These are phyloP conservation scores for Leishmania mexicana DNA, from an alignment of 208 protist species.

Conservation along the genomic window DNA sequence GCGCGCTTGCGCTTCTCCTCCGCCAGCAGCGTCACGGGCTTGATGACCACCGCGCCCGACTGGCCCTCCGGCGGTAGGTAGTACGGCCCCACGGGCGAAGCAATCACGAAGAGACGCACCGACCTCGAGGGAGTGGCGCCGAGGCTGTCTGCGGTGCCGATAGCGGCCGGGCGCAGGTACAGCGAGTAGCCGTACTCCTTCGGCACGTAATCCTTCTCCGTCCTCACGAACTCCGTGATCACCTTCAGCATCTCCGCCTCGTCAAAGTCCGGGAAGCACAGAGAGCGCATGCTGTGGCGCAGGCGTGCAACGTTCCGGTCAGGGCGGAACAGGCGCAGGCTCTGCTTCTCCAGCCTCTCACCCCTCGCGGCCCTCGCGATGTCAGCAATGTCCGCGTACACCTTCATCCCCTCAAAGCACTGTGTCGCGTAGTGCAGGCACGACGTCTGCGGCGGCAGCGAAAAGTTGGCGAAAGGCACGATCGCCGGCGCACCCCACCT, in stretches of 20 bases:
- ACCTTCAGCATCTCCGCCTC: slow-evolving; percentile 87
- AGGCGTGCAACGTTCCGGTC: slow-evolving; percentile 96
- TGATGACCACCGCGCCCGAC: slow-evolving; percentile 56
- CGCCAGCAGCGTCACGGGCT: slow-evolving; percentile 92
- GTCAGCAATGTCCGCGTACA: slow-evolving; percentile 90
- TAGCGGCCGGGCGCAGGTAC: slow-evolving; percentile 98
- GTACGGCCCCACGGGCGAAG: slow-evolving; percentile 98
- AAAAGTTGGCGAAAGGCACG: slow-evolving; percentile 77
- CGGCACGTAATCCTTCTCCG: slow-evolving; percentile 95
- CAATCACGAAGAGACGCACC: slow-evolving; percentile 94
- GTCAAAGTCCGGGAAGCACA: slow-evolving; percentile 95
- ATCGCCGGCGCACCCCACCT: slow-evolving; percentile 86
- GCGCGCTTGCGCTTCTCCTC: slow-evolving; percentile 91
- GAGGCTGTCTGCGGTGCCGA: slow-evolving; percentile 88
- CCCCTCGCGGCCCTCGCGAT: slow-evolving; percentile 51
- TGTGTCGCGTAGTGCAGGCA: slow-evolving; percentile 95
- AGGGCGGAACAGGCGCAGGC: slow-evolving; percentile 96
- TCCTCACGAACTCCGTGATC: slow-evolving; percentile 92
- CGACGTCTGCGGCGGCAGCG: slow-evolving; percentile 85
- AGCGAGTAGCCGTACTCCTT: slow-evolving; percentile 95
- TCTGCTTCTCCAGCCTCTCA: slow-evolving; percentile 33
- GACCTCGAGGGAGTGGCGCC: slow-evolving; percentile 55
- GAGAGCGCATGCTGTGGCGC: slow-evolving; percentile 70
- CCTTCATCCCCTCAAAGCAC: slow-evolving; percentile 99
- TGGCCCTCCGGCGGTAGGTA: slow-evolving; percentile 68